Evolutionary conservation across 257 asterid species (phyloP).

Genomic region (Solanum pinnatisectum): DNA sequence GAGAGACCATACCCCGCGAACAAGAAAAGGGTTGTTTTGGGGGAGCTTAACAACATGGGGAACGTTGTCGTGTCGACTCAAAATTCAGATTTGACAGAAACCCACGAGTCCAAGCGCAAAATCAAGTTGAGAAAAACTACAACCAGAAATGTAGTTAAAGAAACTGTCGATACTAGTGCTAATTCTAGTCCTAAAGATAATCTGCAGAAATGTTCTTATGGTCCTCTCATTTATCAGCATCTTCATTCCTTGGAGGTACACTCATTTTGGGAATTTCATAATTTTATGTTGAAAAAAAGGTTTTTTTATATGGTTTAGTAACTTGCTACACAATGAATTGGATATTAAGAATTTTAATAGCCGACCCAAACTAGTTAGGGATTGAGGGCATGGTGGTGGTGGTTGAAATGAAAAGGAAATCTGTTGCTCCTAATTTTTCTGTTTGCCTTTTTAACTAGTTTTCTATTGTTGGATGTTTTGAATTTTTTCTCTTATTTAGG

Average conservation of each 20-base stretch:
- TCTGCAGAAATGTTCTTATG: conserved; percentile 21
- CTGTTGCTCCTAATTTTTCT: neutral
- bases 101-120: conserved; percentile 8
- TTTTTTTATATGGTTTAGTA: neutral
- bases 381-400: neutral
- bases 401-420: neutral
- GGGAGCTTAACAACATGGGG: conserved; percentile 50
- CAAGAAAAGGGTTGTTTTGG: conserved; percentile 54
- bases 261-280: neutral
- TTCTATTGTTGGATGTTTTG: neutral
- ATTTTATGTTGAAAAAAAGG: neutral
- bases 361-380: neutral
- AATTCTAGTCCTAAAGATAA: conserved; percentile 28
- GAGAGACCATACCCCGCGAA: conserved; percentile 4
- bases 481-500: neutral
- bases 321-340: neutral
- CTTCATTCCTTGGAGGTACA: conserved; percentile 68
- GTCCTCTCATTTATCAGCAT: conserved; percentile 54
- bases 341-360: neutral
- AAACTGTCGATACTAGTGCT: neutral
- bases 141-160: neutral
- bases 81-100: conserved; percentile 4
- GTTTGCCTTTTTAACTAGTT: neutral
- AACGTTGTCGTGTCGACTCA: conserved; percentile 1
- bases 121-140: conserved; percentile 5